Evolutionary conservation across 2,329 filamentous ascomycete species (phyloP).

Genomic region (Cytospora mali): DNA sequence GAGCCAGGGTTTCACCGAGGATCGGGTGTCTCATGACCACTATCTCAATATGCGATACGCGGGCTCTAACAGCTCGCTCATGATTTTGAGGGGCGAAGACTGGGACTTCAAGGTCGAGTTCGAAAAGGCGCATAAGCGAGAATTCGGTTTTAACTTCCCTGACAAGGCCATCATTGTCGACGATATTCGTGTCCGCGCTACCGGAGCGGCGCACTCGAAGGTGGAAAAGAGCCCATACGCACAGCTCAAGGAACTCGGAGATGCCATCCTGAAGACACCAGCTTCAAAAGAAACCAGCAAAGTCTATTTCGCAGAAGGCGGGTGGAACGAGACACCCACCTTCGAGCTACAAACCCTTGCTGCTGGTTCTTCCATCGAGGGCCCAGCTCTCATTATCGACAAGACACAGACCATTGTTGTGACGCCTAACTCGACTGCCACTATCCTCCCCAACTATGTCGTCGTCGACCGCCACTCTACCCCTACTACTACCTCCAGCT

Average conservation of each 20-base stretch:
- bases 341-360: conserved; percentile 67
- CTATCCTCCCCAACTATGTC: conserved; percentile 48
- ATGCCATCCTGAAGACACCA: neutral
- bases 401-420: conserved; percentile 73
- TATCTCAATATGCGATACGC: conserved; percentile 50
- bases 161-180: conserved; percentile 44
- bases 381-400: conserved; percentile 70
- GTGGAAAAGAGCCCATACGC: conserved; percentile 19
- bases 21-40: conserved; percentile 46
- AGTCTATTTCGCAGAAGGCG: conserved; percentile 29
- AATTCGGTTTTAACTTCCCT: conserved; percentile 45
- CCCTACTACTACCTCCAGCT: conserved; percentile 64
- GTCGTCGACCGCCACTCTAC: conserved; percentile 41
- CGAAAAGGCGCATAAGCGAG: conserved; percentile 40
- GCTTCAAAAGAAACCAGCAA: conserved; percentile 20
- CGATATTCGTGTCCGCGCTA: conserved; percentile 46
- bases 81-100: conserved; percentile 38
- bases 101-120: conserved; percentile 42
- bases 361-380: conserved; percentile 62
- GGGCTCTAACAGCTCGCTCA: conserved; percentile 47
- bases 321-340: conserved; percentile 58
- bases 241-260: conserved; percentile 12
- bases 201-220: conserved; percentile 24
- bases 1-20: conserved; percentile 45
- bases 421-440: conserved; percentile 58